Evolutionary conservation across 768 basidiomycete genomes (phyloP).

Genomic region (Rhizopogon sp.): DNA sequence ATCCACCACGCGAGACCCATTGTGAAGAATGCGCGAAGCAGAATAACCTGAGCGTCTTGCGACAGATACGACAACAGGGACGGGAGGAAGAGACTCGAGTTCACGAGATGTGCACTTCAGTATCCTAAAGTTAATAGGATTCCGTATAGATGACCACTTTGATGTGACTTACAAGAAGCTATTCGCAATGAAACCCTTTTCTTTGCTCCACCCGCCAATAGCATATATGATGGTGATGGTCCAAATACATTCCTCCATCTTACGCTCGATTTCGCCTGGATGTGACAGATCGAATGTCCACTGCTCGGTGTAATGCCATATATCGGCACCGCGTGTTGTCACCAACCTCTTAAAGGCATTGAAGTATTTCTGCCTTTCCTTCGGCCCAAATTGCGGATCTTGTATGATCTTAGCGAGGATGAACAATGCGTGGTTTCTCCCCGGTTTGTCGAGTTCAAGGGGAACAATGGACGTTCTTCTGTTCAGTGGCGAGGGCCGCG

Average conservation of each 20-base stretch:
- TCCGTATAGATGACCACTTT: not conserved
- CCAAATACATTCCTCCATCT: constrained; percentile 64
- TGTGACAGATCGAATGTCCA: constrained; percentile 38
- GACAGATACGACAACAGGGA: constrained; percentile 14
- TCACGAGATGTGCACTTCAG: constrained; percentile 24
- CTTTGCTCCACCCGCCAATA: constrained; percentile 49
- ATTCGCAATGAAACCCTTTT: constrained; percentile 34
- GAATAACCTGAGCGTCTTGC: constrained; percentile 14
- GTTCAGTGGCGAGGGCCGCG: constrained; percentile 5
- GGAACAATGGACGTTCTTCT: not conserved
- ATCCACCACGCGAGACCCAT: constrained; percentile 25
- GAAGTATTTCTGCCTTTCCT: constrained; percentile 11
- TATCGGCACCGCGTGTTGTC: not conserved
- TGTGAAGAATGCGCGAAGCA: constrained; percentile 26
- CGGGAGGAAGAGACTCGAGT: constrained; percentile 26
- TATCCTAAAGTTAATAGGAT: not conserved
- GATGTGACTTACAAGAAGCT: constrained; percentile 46
- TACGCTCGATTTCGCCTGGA: constrained; percentile 39
- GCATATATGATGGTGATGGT: constrained; percentile 50
- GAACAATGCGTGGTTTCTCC: constrained; percentile 34
- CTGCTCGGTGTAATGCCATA: constrained; percentile 23
- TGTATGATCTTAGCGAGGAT: constrained; percentile 48
- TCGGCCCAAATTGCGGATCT: constrained; percentile 32
- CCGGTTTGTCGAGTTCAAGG: not conserved
- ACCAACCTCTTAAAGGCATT: constrained; percentile 11